Evolutionary conservation across 257 asterid genomes (phyloP), one percentile per base, ranked within the genome.

Genomic region (Nicotiana benthamiana): DNA sequence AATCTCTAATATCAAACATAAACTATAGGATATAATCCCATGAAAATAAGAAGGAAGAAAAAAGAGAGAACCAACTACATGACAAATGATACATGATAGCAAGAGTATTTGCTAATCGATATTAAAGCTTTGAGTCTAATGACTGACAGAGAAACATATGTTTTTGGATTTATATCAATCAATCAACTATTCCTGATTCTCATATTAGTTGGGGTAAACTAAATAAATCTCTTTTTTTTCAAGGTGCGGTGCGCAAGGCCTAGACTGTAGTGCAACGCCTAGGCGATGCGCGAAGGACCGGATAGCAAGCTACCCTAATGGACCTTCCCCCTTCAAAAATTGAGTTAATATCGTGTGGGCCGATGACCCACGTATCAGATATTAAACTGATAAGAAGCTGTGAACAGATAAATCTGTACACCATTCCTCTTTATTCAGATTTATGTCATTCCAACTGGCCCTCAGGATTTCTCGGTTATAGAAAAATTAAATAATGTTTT

Each of bases 1-100:
- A 81, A 51, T 48, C 30, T 82, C 46, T 43, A 81, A 80, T 20
- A 80, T 72, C 51, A 24, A 65, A 53, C 52, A 74, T 17, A 32
- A 61, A 61, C 54, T 22, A 26, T 1, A 12, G 36, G 53, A 40
- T 13, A 27, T 6, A 60, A 51, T 46, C 18, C 36, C 27, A 79
- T 43, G 63, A 40, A 12, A 75, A 76, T 32, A 66, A 75, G 52
- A 64, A 64, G 4, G 74, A 52, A 40, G 53, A 22, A 46, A 46
- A 57, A 15, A 64, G 34, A 34, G 20, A 72, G 9, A 68, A 48
- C 40, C 4, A 51, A 61, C 32, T 18, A 13, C 16, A 72, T 24
- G 48, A 22, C 34, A 72, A 46, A 46, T 72, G 36, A 53, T 22
- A 46, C 13, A 43, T 13, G 15, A 72, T 0, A 43, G 22, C 5